These are phyloP conservation scores for Spatholobus suberectus DNA, from an alignment of 306 rosid genomes.

Conservation along the genomic window DNA sequence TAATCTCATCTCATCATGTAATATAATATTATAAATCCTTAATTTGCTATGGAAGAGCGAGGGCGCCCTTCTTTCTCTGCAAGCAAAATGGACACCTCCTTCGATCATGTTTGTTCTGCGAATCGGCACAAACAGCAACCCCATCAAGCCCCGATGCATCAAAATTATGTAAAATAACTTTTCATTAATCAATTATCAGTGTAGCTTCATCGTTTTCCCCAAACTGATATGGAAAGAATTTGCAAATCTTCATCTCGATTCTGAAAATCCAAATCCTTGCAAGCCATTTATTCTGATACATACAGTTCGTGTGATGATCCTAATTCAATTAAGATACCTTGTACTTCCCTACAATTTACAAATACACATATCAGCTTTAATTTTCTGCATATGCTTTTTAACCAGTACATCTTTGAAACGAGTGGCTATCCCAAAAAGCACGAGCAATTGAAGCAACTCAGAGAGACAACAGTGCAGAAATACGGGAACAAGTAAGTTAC, in stretches of 20 bases:
- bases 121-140: no score
- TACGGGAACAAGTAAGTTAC: constrained; percentile 31
- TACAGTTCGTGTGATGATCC: background rate
- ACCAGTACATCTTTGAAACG: constrained; percentile 58
- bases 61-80: no score
- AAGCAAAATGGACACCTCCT: no score
- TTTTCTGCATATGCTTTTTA: background rate
- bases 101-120: no score
- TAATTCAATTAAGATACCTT: background rate
- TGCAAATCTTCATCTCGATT: background rate
- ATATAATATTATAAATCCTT: no score
- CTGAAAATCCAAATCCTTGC: background rate
- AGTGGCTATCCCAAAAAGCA: constrained; percentile 58
- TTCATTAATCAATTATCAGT: no score
- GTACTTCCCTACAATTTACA: background rate
- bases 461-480: constrained; percentile 52
- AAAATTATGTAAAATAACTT: no score
- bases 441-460: constrained; percentile 59
- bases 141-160: no score
- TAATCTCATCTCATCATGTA: no score
- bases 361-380: background rate
- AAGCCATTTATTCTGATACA: no score
- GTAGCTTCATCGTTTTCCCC: background rate
- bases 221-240: no score
- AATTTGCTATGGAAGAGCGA: no score